Percentiles rank a stretch among this genome's conserved stretches.
phyloP scores from a whole-genome alignment of 192 early-diverging fungal genomes.

The Coemansia sp. region DNA sequence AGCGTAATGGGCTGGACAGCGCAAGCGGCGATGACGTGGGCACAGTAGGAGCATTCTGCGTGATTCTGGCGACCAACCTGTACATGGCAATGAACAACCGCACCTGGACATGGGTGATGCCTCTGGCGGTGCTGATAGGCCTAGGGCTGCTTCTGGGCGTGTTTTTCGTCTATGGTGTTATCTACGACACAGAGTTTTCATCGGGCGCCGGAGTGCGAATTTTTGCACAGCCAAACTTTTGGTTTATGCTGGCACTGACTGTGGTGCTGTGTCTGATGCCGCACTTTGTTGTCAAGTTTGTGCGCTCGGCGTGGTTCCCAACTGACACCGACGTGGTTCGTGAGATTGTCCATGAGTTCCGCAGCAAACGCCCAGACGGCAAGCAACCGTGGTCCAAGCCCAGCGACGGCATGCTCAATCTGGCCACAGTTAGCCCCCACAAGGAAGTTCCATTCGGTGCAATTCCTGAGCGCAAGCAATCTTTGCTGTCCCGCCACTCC shows the following conservation, averaged over 20 bases:
- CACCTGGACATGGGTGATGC: slow-evolving; percentile 73
- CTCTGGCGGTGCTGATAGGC: slow-evolving; percentile 43
- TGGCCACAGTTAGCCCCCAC: slow-evolving; percentile 22
- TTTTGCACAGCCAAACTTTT: slow-evolving; percentile 65
- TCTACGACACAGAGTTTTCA: slow-evolving; percentile 61
- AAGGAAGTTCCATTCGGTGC: slow-evolving; percentile 53
- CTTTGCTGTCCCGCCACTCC: slow-evolving; percentile 3
- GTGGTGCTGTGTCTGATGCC: slow-evolving; percentile 70
- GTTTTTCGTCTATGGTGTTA: slow-evolving; percentile 59
- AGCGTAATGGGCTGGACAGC: slow-evolving; percentile 61
- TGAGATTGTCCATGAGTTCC: slow-evolving; percentile 61
- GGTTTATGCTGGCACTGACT: slow-evolving; percentile 62
- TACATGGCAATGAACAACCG: slow-evolving; percentile 73
- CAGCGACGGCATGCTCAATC: slow-evolving; percentile 8
- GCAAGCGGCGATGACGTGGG: slow-evolving; percentile 59
- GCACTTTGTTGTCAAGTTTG: slow-evolving; percentile 65
- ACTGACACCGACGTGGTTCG: slow-evolving; percentile 83
- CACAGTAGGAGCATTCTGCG: slow-evolving; percentile 67
- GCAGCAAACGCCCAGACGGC: background rate
- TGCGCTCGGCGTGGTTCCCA: slow-evolving; percentile 68
- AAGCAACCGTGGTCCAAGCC: slow-evolving; percentile 5
- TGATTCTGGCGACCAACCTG: slow-evolving; percentile 73
- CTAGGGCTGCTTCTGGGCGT: slow-evolving; percentile 53
- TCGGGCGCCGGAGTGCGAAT: slow-evolving; percentile 59
- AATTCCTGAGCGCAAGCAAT: slow-evolving; percentile 28